Conservation (phyloP, 73 alveolate species). For the Loxodes magnus region DNA sequence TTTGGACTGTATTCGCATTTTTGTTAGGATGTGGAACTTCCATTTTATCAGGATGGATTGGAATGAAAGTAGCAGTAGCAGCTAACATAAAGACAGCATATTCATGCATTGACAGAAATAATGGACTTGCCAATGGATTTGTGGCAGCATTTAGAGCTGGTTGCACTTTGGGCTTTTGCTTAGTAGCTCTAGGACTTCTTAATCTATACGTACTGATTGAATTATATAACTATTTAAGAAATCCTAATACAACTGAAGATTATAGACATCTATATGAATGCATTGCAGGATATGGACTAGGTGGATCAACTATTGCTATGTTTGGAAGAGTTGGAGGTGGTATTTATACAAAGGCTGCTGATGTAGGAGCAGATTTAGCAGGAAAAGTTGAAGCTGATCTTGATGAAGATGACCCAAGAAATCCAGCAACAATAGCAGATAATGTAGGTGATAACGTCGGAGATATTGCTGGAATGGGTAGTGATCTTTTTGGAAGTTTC, state of each 20-base stretch:
- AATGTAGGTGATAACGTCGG: slow-evolving; percentile 97
- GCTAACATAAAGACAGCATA: slow-evolving; percentile 57
- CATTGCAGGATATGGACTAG: slow-evolving; percentile 94
- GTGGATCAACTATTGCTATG: slow-evolving; percentile 94
- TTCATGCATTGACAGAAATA: slow-evolving; percentile 34
- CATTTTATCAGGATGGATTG: slow-evolving; percentile 68
- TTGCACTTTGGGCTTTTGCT: slow-evolving; percentile 66
- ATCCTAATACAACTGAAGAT: slow-evolving; percentile 10
- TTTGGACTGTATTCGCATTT: slow-evolving; percentile 58
- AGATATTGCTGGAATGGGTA: slow-evolving; percentile 96
- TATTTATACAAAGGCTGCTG: slow-evolving; percentile 96
- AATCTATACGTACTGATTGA: slow-evolving; percentile 40
- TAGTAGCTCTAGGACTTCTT: slow-evolving; percentile 68
- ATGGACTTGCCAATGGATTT: slow-evolving; percentile 29
- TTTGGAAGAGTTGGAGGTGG: slow-evolving; percentile 99
- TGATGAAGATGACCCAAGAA: slow-evolving; percentile 80
- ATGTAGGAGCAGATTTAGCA: slow-evolving; percentile 88
- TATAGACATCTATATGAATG: slow-evolving; percentile 55
- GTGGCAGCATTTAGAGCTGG: slow-evolving; percentile 84
- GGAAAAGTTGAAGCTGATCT: slow-evolving; percentile 82
- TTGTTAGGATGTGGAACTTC: slow-evolving; percentile 66
- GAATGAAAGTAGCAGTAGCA: slow-evolving; percentile 73
- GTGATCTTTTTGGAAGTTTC: slow-evolving; percentile 92
- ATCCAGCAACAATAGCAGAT: slow-evolving; percentile 97
- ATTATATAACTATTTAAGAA: slow-evolving; percentile 22